These are phyloP conservation scores for Nothomitra cinnamomea DNA, from an alignment of 2,329 filamentous ascomycete genomes.

Conservation along the genomic window DNA sequence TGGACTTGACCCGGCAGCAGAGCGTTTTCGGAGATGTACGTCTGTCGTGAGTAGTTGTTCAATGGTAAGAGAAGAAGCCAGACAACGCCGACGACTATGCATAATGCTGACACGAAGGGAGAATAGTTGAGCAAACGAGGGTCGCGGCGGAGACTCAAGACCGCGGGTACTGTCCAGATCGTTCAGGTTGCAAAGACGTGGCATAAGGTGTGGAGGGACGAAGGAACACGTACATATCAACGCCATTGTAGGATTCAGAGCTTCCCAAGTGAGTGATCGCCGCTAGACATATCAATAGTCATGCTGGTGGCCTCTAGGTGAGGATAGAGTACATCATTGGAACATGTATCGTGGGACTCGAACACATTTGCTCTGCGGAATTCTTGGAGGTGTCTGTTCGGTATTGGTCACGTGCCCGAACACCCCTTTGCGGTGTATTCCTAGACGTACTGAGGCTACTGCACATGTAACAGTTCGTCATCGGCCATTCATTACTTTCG, in stretches of 20 bases:
- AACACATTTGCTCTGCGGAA: too few relatives aligned
- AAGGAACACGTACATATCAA: conserved; percentile 18
- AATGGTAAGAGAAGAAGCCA: conserved; percentile 86
- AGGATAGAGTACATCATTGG: too few relatives aligned
- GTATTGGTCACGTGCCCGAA: too few relatives aligned
- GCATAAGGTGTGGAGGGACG: neutral
- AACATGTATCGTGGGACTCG: too few relatives aligned
- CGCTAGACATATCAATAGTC: neutral
- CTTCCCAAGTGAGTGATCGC: conserved; percentile 8
- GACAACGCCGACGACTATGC: conserved; percentile 65
- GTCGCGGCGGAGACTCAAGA: conserved; percentile 59
- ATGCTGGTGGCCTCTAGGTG: neutral
- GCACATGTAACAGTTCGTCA: too few relatives aligned
- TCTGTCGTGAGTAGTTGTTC: conserved; percentile 75
- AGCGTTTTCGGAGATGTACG: conserved; percentile 96
- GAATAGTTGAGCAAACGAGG: conserved; percentile 69
- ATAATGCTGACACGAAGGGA: conserved; percentile 72
- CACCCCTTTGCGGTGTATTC: too few relatives aligned
- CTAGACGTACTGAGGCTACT: too few relatives aligned
- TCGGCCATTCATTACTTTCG: too few relatives aligned
- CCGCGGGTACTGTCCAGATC: conserved; percentile 18
- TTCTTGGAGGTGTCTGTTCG: too few relatives aligned
- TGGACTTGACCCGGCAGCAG: conserved; percentile 91
- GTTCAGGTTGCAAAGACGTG: neutral
- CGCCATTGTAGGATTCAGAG: conserved; percentile 19